Percentiles rank a stretch among this genome's conserved stretches.
Conservation (phyloP, 2,329 filamentous ascomycete species). For the Drechslerella dactyloides region DNA sequence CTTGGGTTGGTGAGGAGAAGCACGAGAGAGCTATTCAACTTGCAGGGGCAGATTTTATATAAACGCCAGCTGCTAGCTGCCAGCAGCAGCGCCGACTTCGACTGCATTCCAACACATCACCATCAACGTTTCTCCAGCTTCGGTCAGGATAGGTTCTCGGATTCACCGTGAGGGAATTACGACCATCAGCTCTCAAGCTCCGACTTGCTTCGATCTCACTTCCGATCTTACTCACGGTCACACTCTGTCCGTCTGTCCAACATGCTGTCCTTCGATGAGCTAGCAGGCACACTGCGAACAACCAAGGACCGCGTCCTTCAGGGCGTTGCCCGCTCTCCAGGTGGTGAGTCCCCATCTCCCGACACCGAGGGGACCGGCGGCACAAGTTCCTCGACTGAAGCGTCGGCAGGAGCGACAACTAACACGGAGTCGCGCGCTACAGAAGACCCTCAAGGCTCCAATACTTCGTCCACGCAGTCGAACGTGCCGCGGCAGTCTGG, state of each 20-base stretch:
- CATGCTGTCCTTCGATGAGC: constrained; percentile 46
- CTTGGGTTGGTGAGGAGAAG: neutral
- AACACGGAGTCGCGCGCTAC: constrained; percentile 22
- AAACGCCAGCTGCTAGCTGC: no score
- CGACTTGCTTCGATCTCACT: neutral
- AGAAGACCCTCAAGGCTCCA: constrained; percentile 23
- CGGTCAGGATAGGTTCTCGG: neutral
- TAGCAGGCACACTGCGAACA: constrained; percentile 40
- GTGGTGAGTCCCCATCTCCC: constrained; percentile 38
- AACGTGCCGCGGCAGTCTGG: neutral
- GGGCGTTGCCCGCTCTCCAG: constrained; percentile 40
- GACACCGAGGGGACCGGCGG: constrained; percentile 8
- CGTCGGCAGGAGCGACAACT: constrained; percentile 17
- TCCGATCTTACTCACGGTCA: neutral
- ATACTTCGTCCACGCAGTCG: neutral
- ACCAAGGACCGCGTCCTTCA: constrained; percentile 47
- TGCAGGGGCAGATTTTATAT: neutral
- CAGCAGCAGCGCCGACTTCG: neutral
- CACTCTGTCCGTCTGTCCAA: constrained; percentile 6
- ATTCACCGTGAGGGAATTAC: neutral
- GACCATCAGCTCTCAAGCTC: neutral
- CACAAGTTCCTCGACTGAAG: constrained; percentile 2
- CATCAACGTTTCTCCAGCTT: neutral
- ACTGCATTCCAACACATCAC: constrained; percentile 19
- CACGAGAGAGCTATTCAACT: neutral